Evolutionary conservation across 2,329 filamentous ascomycete species (phyloP).

Genomic region (Nannizziopsis barbatae): DNA sequence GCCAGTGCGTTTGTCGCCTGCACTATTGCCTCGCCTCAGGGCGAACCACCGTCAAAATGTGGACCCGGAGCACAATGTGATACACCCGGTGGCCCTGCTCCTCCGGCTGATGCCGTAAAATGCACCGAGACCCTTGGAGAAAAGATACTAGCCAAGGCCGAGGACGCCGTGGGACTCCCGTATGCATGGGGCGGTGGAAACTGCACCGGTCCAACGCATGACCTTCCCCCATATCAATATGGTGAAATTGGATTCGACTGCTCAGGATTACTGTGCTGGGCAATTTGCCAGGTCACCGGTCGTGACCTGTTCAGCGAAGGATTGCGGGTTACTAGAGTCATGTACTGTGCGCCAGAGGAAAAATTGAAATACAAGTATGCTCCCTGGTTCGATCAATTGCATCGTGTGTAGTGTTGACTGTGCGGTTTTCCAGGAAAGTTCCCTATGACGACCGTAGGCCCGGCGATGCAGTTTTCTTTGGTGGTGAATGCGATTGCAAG

Average conservation of each 20-base stretch:
- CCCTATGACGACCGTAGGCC: too few relatives aligned
- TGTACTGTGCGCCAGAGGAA: conserved; percentile 21
- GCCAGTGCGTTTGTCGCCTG: too few relatives aligned
- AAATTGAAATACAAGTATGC: conserved; percentile 19
- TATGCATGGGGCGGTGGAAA: conserved; percentile 24
- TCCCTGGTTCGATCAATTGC: conserved; percentile 16
- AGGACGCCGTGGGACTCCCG: conserved; percentile 36
- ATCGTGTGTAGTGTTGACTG: too few relatives aligned
- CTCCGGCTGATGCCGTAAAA: too few relatives aligned
- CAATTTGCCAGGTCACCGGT: conserved; percentile 23
- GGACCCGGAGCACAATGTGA: too few relatives aligned
- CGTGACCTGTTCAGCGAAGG: conserved; percentile 20
- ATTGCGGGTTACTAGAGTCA: conserved; percentile 18
- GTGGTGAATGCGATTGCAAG: conserved; percentile 8
- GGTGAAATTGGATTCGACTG: conserved; percentile 23
- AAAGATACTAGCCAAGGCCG: conserved; percentile 38
- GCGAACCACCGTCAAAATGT: too few relatives aligned
- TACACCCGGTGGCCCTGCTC: too few relatives aligned
- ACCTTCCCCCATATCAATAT: conserved; percentile 20
- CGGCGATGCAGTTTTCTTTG: conserved; percentile 21
- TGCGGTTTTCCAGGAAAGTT: too few relatives aligned
- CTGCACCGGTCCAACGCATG: conserved; percentile 20
- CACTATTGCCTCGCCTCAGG: too few relatives aligned
- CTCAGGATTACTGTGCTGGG: conserved; percentile 22
- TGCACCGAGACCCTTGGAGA: conserved; percentile 19